Evolutionary conservation across 1,139 yeast genomes (phyloP).

Genomic region (Wickerhamomyces sp.): DNA sequence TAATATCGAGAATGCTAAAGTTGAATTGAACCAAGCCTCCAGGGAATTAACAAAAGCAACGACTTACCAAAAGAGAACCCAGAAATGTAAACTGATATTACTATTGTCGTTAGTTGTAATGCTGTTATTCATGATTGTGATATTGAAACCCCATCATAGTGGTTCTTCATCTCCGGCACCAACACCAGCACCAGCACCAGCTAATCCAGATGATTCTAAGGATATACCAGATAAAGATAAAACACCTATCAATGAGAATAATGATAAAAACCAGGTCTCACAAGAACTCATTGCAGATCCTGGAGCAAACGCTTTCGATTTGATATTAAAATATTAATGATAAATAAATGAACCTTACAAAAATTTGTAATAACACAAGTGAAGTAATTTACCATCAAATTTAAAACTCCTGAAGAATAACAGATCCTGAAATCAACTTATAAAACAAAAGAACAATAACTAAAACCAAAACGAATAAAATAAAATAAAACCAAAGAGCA

Average conservation of each 20-base stretch:
- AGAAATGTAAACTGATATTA: slow-evolving; percentile 84
- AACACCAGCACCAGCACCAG: slow-evolving; percentile 1
- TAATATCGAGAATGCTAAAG: slow-evolving; percentile 74
- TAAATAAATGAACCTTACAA: too few relatives aligned
- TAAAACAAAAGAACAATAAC: background rate
- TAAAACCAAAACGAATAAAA: background rate
- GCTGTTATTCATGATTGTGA: slow-evolving; percentile 64
- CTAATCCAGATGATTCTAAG: slow-evolving; percentile 1
- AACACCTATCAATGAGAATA: slow-evolving; percentile 1
- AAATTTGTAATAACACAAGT: too few relatives aligned
- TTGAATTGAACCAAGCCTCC: slow-evolving; percentile 72
- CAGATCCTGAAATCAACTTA: background rate
- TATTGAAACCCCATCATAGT: slow-evolving; percentile 55
- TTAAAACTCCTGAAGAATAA: background rate
- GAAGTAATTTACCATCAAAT: background rate
- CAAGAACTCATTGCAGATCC: too few relatives aligned
- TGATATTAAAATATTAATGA: too few relatives aligned
- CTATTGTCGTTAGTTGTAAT: slow-evolving; percentile 66
- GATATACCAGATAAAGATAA: slow-evolving; percentile 11
- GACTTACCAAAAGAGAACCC: slow-evolving; percentile 78
- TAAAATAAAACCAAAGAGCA: too few relatives aligned
- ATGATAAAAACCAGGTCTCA: background rate
- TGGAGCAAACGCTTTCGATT: too few relatives aligned
- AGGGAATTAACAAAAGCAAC: slow-evolving; percentile 75
- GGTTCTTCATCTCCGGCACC: slow-evolving; percentile 1